Base-by-base conservation (phyloP, 768 basidiomycete species). In the Hebeloma cylindrosporum region DNA sequence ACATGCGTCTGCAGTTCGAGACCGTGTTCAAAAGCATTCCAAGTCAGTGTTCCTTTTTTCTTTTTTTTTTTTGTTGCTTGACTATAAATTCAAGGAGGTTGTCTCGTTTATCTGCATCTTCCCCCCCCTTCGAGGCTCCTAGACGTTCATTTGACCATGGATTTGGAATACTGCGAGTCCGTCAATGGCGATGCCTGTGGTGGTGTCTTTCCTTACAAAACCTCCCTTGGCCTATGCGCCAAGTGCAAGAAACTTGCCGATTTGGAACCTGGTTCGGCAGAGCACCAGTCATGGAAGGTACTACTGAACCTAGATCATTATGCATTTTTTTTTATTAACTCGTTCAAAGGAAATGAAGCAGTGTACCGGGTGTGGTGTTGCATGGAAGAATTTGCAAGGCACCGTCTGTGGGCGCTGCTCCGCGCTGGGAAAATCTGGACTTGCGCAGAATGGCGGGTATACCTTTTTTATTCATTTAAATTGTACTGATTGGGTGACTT, bases 281-380 rank as follows among this genome's bases (percentile, higher is more conserved):
- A 46, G 11, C 32, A 31, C 16, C 37, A 39, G 17, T n/a, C 21
- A 16, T 46, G 45, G 45, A 46, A 46, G 27, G 45, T 46, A 39
- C n/a, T n/a, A n/a, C n/a, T n/a, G n/a, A n/a, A n/a, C n/a, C n/a
- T n/a, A n/a, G n/a, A n/a, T n/a, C n/a, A n/a, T n/a, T n/a, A n/a
- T n/a, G n/a, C n/a, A 9, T n/a, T 46, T 18, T 13, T 22, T 40
- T 14, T 4, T 8, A 9, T 11, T n/a, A 22, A 13, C 18, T 8
- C 1, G 13, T 28, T 40, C 21, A 46, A 38, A 39, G 20, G 36
- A 23, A 18, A 28, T 32, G 9, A 38, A 37, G 27, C 45, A 46
- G 27, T 46, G 45, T 27, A 28, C 27, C 5, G 39, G 28, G n/a
- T 46, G 45, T 23, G 45, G 45, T 20, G 23, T 46, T 11, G 45